Base-by-base conservation (phyloP, 1,139 yeast species). In the Arxiozyma telluris region DNA sequence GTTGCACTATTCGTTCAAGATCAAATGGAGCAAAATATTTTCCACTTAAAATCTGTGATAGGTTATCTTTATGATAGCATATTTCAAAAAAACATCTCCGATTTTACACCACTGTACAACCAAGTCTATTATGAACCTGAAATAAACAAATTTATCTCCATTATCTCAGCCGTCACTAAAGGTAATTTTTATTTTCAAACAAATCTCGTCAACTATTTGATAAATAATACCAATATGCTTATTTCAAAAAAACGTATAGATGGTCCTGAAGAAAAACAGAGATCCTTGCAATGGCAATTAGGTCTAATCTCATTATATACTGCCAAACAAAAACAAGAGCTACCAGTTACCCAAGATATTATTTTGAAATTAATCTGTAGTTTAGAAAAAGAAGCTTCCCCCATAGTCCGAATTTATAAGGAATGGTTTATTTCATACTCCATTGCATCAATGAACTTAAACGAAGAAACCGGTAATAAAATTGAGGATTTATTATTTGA, bases 401-500 rank as follows among this genome's bases (percentile, higher is more conserved):
- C 96, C 0, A 72, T 84, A 55, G 88, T 81, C 1, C 78, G 96
- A 55, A 71, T 79, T 4, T 87, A 84, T 61, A 70, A 86, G 52
- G 96, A 90, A 63, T 90, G 97, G 97, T 73, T 84, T 6, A 69
- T 85, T 44, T 77, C 90, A 0, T 56, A 69, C 48, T 65, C 63
- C 42, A 64, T 77, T 30, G 63, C 72, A 22, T 62, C 62, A 8
- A 59, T 63, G 8, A 60, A 68, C 21, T 64, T 66, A 20, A 67
- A 61, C 6, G 68, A 59, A 1, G 30, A 56, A 67, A 46, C 63
- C n/a, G n/a, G n/a, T 64, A 21, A 64, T 56, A 50, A 67, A 67
- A 50, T 66, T 68, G 59, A 71, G 71, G 53, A 56, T 5, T 53
- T 51, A 21, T 44, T 71, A 1, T 68, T 71, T 45, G 51, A 55